Conservation (phyloP, 2,329 filamentous ascomycete species). For the Chlorencoelia australis region DNA sequence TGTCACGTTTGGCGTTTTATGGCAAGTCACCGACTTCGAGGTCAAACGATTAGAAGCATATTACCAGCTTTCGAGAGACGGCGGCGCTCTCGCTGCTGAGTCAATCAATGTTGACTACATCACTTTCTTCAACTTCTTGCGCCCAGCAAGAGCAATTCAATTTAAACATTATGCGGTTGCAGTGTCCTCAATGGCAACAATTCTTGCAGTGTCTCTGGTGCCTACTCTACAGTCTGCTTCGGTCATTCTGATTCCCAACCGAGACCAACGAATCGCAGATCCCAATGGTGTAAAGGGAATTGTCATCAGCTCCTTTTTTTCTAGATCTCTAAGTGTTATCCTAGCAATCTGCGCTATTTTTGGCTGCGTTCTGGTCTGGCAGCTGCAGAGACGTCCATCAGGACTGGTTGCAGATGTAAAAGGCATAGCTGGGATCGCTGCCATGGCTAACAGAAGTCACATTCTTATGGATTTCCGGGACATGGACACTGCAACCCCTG, state of each 20-base stretch:
- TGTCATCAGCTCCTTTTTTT: constrained; percentile 46
- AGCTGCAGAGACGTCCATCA: constrained; percentile 51
- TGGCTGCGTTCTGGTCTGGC: constrained; percentile 47
- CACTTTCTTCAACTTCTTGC: constrained; percentile 54
- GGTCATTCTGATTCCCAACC: constrained; percentile 45
- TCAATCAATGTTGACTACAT: constrained; percentile 60
- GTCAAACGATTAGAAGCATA: constrained; percentile 57
- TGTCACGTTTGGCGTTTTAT: constrained; percentile 52
- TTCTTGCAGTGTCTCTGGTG: constrained; percentile 57
- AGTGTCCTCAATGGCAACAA: constrained; percentile 52
- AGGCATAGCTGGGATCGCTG: constrained; percentile 63
- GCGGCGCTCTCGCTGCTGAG: constrained; percentile 50
- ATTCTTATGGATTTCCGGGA: constrained; percentile 66
- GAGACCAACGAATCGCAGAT: constrained; percentile 33
- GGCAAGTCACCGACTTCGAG: constrained; percentile 57
- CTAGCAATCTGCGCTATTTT: constrained; percentile 48
- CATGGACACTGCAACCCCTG: constrained; percentile 55
- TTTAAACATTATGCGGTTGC: constrained; percentile 59
- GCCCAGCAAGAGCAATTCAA: constrained; percentile 51
- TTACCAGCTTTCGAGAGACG: constrained; percentile 51
- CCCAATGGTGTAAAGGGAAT: constrained; percentile 42
- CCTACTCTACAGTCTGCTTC: constrained; percentile 58
- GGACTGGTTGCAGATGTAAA: constrained; percentile 59
- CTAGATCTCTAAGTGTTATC: constrained; percentile 47
- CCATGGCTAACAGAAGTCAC: constrained; percentile 65